Base-by-base conservation (phyloP, 768 basidiomycete genomes). In the Podaxis sp. region DNA sequence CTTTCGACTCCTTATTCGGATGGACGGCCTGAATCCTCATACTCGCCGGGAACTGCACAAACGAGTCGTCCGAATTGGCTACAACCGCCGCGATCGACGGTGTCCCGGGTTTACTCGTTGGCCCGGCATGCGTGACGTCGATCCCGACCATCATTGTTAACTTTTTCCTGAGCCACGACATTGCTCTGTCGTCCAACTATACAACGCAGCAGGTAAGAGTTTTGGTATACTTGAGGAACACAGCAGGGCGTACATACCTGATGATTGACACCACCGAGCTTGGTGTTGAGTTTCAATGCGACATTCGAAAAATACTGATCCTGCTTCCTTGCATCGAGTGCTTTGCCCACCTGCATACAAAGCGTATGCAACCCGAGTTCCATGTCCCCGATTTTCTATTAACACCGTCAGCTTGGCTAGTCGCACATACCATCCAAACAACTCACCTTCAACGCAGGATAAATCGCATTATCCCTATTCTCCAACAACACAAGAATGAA, bases 31-130 rank as follows among this genome's bases (percentile, higher is more conserved):
- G 93, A 11, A 92, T 80, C 30, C 83, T 71, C 65, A 95, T 55
- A 66, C 89, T 90, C 0, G 87, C 90, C 0, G 93, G 92, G 73
- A 87, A 93, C 64, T 93, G 90, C 0, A 85, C 87, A 66, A 91
- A 93, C 2, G 78, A 73, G 26, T 77, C 75, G 68, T 94, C 91
- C 1, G 86, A 77, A 63, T 86, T 93, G 0, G 89, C 92, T 2
- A 94, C 93, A 9, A 94, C 88, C 0, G 91, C 92, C 0, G 90
- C 90, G 49, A 95, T 89, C 0, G 90, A 92, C 2, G 93, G 93
- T 1, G 91, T 87, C 2, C 92, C 93, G 2, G 80, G 80, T 56
- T 78, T 71, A 66, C 88, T 89, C 5, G 75, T 81, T 1, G 89
- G 88, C 1, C 89, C 83, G 3, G 92, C 90, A 65, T 94, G 92